Evolutionary conservation across 371 early-diverging fungal species (phyloP), one percentile per base, ranked within the genome.

Genomic region (Encephalitozoon romaleae): DNA sequence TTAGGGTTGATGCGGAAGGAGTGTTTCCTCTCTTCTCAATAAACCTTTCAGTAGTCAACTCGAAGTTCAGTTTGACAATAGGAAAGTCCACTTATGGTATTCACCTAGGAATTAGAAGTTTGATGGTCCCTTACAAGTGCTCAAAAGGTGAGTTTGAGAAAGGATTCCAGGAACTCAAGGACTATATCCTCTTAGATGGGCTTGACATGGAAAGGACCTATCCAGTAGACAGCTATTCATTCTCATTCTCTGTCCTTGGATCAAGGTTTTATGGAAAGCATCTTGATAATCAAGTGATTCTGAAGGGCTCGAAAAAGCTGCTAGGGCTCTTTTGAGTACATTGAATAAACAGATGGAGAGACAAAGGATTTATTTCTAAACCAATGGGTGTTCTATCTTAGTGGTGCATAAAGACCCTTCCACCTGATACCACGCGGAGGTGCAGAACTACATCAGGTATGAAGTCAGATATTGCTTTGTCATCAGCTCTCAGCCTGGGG

Each of bases 401-500:
- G 59, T 59, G 59, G 38, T 12, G 34, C 34, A 3, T n/a, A 59
- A 38, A 15, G 3, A 12, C 38, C 59, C 59, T 59, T 59, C 59
- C 59, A 34, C 59, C 38, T 28, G 21, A 59, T 18, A 59, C 59
- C 59, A 59, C 59, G 59, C 15, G 59, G 59, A 59, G 59, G 59
- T 59, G 59, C n/a, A 34, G 59, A 59, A 15, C 12, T 21, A 59
- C 59, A 38, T 59, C 38, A 21, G 38, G 34, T 28, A 34, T 34
- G 71, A 71, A 71, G 71, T 71, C 71, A 71, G 71, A 59, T 39
- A 30, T 71, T 51, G 71, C 71, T 42, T n/a, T 23, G 28, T 71
- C 71, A 45, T 71, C 71, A 71, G 55, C n/a, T 11, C 8, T 71
- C 71, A 71, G 71, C 59, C 71, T 71, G 71, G 71, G 71, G 71